Evolutionary conservation across 208 protist genomes (phyloP).

Genomic region (Tritrichomonas musculus): DNA sequence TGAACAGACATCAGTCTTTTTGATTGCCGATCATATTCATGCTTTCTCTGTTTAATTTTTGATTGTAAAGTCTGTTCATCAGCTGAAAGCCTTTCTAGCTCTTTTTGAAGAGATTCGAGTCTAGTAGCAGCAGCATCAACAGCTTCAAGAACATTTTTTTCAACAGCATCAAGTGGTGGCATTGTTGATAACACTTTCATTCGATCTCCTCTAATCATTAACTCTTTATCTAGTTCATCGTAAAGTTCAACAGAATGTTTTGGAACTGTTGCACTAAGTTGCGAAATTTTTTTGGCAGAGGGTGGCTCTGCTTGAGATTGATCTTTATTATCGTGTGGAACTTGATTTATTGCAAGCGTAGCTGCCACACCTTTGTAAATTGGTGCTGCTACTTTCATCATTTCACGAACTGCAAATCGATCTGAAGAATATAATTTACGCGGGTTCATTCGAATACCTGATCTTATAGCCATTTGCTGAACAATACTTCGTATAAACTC

Average conservation of each 20-base stretch:
- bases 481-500: neutral
- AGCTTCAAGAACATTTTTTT: neutral
- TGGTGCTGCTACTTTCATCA: neutral
- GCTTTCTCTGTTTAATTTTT: neutral
- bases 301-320: neutral
- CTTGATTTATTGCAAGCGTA: neutral
- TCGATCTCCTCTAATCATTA: neutral
- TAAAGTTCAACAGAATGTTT: neutral
- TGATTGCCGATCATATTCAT: neutral
- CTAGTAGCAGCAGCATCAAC: neutral
- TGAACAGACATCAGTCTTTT: neutral
- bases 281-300: neutral
- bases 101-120: neutral
- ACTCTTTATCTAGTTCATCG: neutral
- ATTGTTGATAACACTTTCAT: neutral
- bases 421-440: neutral
- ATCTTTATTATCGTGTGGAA: neutral
- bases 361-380: neutral
- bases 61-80: neutral
- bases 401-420: neutral
- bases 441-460: neutral
- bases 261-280: neutral
- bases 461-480: neutral
- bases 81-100: neutral
- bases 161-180: neutral